Conservation (phyloP, 1,284 basidiomycete genomes). For the Amylostereum areolatum region DNA sequence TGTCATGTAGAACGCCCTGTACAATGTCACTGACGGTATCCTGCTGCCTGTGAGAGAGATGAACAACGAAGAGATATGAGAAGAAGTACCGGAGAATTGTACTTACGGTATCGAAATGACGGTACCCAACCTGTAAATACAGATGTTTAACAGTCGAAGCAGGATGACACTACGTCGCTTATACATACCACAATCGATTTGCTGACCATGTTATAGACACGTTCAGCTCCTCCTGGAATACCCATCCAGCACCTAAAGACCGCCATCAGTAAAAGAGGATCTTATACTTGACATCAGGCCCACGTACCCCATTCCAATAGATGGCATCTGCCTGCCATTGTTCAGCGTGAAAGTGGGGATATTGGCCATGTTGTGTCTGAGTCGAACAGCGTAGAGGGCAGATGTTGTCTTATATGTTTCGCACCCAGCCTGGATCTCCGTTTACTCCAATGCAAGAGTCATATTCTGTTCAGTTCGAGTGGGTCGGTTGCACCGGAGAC, state of each 20-base stretch:
- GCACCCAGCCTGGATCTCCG: background rate
- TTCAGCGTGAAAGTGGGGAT: slow-evolving; percentile 27
- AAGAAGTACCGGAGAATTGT: background rate
- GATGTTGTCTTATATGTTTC: background rate
- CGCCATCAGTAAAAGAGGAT: background rate
- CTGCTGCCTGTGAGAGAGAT: too few relatives aligned
- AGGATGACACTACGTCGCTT: background rate
- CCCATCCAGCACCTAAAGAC: slow-evolving; percentile 37
- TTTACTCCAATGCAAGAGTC: background rate
- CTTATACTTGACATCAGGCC: background rate
- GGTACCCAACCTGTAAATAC: slow-evolving; percentile 26
- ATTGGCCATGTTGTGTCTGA: slow-evolving; percentile 3
- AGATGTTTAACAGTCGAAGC: background rate
- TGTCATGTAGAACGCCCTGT: background rate
- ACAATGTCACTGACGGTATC: too few relatives aligned
- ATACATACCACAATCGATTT: slow-evolving; percentile 28
- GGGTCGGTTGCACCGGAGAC: background rate
- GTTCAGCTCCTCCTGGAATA: slow-evolving; percentile 23
- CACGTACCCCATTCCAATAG: slow-evolving; percentile 32
- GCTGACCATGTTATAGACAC: slow-evolving; percentile 29
- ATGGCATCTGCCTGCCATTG: slow-evolving; percentile 31
- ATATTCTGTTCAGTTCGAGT: background rate
- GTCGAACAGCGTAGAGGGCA: background rate
- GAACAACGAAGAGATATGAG: too few relatives aligned
- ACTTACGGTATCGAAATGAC: slow-evolving; percentile 32